phyloP scores from a whole-genome alignment of 352 stramenopile genomes.

The Phytophthora fragariae region DNA sequence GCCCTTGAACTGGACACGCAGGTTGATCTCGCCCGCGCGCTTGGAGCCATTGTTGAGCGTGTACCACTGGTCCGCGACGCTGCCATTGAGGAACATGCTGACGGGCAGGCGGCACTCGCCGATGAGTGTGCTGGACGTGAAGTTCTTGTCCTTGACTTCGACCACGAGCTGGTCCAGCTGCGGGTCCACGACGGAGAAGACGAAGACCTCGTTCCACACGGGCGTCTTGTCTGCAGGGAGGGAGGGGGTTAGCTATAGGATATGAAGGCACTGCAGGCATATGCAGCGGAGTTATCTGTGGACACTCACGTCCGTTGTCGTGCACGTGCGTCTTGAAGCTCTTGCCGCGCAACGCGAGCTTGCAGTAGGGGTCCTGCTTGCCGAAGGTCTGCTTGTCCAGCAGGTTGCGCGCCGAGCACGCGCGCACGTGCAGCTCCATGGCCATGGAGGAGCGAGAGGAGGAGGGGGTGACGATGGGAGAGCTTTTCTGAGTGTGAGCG shows the following conservation, averaged over 20 bases:
- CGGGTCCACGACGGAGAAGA: constrained; percentile 76
- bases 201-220: constrained; percentile 87
- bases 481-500: not conserved
- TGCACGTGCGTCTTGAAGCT: constrained; percentile 83
- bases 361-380: constrained; percentile 87
- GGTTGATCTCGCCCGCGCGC: constrained; percentile 79
- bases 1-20: constrained; percentile 76
- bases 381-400: constrained; percentile 88
- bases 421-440: constrained; percentile 84
- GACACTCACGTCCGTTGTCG: constrained; percentile 78
- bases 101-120: constrained; percentile 75
- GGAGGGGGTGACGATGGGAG: not conserved
- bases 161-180: constrained; percentile 80
- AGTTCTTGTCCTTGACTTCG: constrained; percentile 89
- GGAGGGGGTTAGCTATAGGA: not conserved
- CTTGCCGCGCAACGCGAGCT: constrained; percentile 65
- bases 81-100: constrained; percentile 75
- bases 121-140: constrained; percentile 78
- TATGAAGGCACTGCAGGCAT: not conserved
- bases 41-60: constrained; percentile 73
- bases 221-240: constrained; percentile 60
- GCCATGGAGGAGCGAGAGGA: constrained; percentile 2
- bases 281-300: too few species aligned
- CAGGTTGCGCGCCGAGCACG: constrained; percentile 81
- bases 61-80: constrained; percentile 84